Conservation (phyloP, 106 monocot genomes). For the Allium cepa region DNA sequence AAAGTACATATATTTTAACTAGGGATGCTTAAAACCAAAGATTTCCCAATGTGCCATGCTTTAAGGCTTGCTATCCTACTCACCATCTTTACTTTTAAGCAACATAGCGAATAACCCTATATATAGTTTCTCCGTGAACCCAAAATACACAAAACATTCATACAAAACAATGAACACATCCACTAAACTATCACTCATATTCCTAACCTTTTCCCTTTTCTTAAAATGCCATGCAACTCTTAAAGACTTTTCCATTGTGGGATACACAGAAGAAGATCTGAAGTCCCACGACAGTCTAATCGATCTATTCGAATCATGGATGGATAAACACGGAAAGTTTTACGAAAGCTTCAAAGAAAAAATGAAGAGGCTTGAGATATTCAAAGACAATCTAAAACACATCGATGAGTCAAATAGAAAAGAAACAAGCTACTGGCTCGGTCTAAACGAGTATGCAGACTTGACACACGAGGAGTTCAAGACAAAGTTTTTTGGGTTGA, state of each 20-base stretch:
- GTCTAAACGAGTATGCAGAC: conserved; percentile 46
- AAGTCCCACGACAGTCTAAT: conserved; percentile 23
- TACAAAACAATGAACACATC: neutral
- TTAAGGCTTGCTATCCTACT: conserved; percentile 13
- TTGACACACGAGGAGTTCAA: conserved; percentile 51
- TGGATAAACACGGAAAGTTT: conserved; percentile 24
- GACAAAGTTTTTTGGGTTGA: conserved; percentile 29
- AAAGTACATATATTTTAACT: too few relatives aligned
- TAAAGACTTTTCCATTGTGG: conserved; percentile 44
- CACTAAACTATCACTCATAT: conserved; percentile 19
- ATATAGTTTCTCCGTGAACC: neutral
- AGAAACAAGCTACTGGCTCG: conserved; percentile 40
- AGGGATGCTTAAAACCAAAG: conserved; percentile 10
- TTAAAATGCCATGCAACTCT: conserved; percentile 10
- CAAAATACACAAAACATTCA: neutral
- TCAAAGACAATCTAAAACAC: conserved; percentile 44
- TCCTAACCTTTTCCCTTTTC: conserved; percentile 16
- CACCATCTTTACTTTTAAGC: conserved; percentile 13
- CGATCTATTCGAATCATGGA: conserved; percentile 49
- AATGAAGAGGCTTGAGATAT: conserved; percentile 32
- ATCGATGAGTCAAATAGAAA: conserved; percentile 31
- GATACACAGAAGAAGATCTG: conserved; percentile 35
- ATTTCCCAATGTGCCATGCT: conserved; percentile 9
- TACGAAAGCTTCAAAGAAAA: conserved; percentile 33
- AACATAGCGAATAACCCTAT: conserved; percentile 3